Percentiles rank a stretch among this genome's conserved stretches.
Conservation (phyloP, 768 basidiomycete genomes). For the Tylopilus cervinicoccineus region DNA sequence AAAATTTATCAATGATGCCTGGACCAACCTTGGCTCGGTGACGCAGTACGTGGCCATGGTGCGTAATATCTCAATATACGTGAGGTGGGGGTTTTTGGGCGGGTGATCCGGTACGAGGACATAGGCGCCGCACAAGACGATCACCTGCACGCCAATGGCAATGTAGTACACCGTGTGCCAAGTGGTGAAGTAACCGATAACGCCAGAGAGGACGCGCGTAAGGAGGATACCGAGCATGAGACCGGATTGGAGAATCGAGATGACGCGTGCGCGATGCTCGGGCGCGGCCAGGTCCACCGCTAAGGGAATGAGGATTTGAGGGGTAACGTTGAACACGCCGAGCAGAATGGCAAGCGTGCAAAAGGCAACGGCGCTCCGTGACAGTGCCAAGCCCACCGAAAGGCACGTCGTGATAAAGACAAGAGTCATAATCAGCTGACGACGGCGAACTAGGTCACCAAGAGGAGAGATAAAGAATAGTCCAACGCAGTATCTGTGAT, state of each 20-base stretch:
- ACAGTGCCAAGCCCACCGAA: constrained; percentile 38
- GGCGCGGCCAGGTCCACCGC: constrained; percentile 42
- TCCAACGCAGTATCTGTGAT: constrained; percentile 23
- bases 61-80: constrained; percentile 33
- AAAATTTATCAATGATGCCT: constrained; percentile 27
- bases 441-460: constrained; percentile 43
- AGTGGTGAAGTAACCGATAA: constrained; percentile 38
- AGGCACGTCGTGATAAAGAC: constrained; percentile 32
- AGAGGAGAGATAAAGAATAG: constrained; percentile 43
- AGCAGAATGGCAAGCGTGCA: constrained; percentile 35
- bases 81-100: constrained; percentile 34
- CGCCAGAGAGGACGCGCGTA: constrained; percentile 33
- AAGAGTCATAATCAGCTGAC: constrained; percentile 38
- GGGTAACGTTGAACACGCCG: constrained; percentile 38
- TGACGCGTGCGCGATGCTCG: constrained; percentile 15
- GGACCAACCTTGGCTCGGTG: constrained; percentile 42
- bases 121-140: constrained; percentile 30
- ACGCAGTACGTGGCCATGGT: constrained; percentile 38
- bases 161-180: constrained; percentile 43
- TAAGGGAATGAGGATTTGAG: constrained; percentile 39
- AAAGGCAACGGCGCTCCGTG: constrained; percentile 30
- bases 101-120: constrained; percentile 40
- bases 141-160: constrained; percentile 33
- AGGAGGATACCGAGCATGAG: constrained; percentile 28
- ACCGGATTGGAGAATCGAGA: constrained; percentile 33